Base-by-base conservation (phyloP, 768 basidiomycete species). In the Collybia nuda region DNA sequence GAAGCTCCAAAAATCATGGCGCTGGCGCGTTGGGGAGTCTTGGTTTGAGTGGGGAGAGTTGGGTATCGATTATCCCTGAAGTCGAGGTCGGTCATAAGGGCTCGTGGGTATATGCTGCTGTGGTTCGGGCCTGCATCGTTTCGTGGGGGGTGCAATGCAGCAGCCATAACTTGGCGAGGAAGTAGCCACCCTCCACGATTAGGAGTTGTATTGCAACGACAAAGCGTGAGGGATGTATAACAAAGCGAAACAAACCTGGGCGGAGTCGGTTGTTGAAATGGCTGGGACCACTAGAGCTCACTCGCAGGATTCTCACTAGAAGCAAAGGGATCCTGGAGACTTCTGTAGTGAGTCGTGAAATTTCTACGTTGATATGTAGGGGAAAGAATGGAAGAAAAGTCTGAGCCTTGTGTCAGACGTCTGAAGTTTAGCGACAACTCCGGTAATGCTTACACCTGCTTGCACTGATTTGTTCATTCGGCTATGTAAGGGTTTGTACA, bases 1-100 rank as follows among this genome's bases (percentile, higher is more conserved):
- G 61, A 46, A 46, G 64, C 53, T 5, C 63, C 56, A 50, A 58
- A 57, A 19, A 64, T 56, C 65, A 74, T 66, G 36, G 63, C 48
- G 48, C 65, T 62, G 26, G 62, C 41, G 40, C 54, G 64, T 40
- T 60, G 60, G 37, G 53, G 58, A 38, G 54, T 51, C 42, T 44
- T 56, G 28, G 63, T 60, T 62, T 50, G 50, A 22, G 12, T 11
- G 56, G 64, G 48, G 40, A 71, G 51, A 23, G 72, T 61, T 17
- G 73, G 71, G 53, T 86, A 85, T 62, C 85, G 75, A 62, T 78
- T 79, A 71, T 86, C 86, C 59, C 76, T 74, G 64, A 81, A 77
- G 66, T 84, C 82, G 54, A 81, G 73, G 50, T 85, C 85, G 50
- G 78, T 70, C 64, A 84, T 75, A 51, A 86, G 73, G 37, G 75